phyloP scores from a whole-genome alignment of 1,139 yeast genomes.

The Saccharomyces hybrid region DNA sequence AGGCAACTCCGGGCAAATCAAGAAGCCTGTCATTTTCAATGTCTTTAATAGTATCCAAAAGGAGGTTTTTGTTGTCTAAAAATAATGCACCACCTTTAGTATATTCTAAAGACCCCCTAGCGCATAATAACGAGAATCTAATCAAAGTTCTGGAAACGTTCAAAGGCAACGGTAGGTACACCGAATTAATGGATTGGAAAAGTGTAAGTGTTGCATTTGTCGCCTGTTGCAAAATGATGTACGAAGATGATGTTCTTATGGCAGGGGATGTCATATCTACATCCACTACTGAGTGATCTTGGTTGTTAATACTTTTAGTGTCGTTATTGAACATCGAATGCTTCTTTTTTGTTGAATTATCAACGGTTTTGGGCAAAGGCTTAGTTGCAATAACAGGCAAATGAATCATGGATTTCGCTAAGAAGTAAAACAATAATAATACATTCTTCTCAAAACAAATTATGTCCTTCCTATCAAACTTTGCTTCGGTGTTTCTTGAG shows the following conservation, averaged over 20 bases:
- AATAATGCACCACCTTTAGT: constrained; percentile 77
- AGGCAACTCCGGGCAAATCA: constrained; percentile 54
- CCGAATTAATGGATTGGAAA: constrained; percentile 39
- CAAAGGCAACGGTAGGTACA: constrained; percentile 58
- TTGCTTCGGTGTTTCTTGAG: background rate
- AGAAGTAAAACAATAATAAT: constrained; percentile 61
- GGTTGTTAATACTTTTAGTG: background rate
- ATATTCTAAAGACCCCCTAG: constrained; percentile 75
- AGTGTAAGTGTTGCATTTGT: constrained; percentile 60
- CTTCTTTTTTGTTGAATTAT: background rate
- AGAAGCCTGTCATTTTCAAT: constrained; percentile 45
- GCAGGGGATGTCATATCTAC: constrained; percentile 34
- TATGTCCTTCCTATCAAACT: background rate
- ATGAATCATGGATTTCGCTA: constrained; percentile 73
- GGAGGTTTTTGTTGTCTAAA: constrained; percentile 55
- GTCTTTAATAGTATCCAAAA: constrained; percentile 43
- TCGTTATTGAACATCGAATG: background rate
- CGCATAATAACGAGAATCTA: constrained; percentile 59
- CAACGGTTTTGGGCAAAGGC: constrained; percentile 10
- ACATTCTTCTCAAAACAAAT: constrained; percentile 43
- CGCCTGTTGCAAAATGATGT: constrained; percentile 69
- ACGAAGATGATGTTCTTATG: constrained; percentile 36
- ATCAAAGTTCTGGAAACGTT: constrained; percentile 66
- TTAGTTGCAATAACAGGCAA: constrained; percentile 60
- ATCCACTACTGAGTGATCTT: constrained; percentile 2